Percentiles rank a stretch among this genome's conserved stretches.
Evolutionary conservation across 1,139 yeast genomes (phyloP).

Genomic region (Meyerozyma sp.): DNA sequence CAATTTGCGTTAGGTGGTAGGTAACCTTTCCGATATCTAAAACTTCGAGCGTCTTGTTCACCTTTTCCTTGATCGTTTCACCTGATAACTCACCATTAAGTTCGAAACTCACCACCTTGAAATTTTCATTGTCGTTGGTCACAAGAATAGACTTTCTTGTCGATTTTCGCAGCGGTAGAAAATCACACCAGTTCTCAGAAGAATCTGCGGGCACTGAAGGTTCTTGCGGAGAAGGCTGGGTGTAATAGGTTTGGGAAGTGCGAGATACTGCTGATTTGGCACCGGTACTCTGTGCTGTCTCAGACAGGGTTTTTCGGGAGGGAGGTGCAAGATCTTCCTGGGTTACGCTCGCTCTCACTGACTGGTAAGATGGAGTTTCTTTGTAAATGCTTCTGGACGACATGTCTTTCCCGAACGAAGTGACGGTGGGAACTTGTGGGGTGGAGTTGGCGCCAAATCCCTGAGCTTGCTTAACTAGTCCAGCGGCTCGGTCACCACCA

Average conservation of each 20-base stretch:
- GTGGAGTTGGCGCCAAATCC: not conserved
- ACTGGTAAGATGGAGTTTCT: not conserved
- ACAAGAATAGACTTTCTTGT: constrained; percentile 34
- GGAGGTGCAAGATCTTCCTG: not conserved
- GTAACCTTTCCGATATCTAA: constrained; percentile 36
- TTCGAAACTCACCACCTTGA: constrained; percentile 38
- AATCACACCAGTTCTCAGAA: constrained; percentile 18
- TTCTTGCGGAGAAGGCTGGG: not conserved
- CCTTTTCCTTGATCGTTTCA: constrained; percentile 21
- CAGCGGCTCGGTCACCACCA: constrained; percentile 39
- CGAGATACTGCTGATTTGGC: constrained; percentile 11
- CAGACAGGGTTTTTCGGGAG: not conserved
- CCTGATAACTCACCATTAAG: constrained; percentile 3
- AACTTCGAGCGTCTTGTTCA: constrained; percentile 38
- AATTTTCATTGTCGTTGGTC: constrained; percentile 55
- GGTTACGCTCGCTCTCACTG: not conserved
- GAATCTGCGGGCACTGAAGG: too few species aligned
- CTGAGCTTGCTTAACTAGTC: constrained; percentile 25
- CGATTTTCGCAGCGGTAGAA: constrained; percentile 21
- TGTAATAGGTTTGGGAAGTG: constrained; percentile 1
- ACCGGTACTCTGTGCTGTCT: not conserved
- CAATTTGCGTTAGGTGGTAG: constrained; percentile 69
- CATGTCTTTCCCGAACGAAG: not conserved
- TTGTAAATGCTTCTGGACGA: not conserved
- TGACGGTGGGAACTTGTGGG: not conserved